Evolutionary conservation across 2,329 filamentous ascomycete genomes (phyloP).

Genomic region (Nemania sp.): DNA sequence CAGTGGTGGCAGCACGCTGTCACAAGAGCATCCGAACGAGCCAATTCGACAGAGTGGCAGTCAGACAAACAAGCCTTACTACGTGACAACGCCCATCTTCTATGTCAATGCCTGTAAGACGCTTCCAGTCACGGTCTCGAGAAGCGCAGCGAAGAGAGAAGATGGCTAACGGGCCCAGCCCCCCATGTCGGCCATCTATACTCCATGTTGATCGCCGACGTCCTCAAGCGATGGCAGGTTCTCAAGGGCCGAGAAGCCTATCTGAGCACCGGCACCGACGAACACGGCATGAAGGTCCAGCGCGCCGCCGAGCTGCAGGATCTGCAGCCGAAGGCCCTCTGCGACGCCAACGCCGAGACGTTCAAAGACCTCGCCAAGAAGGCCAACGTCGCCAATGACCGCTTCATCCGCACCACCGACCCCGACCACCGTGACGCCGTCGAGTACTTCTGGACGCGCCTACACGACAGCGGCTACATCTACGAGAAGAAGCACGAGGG

Average conservation of each 20-base stretch:
- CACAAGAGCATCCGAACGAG: neutral
- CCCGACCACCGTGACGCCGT: slow-evolving; percentile 80
- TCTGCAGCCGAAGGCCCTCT: slow-evolving; percentile 79
- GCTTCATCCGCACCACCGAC: slow-evolving; percentile 93
- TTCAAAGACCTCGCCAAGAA: slow-evolving; percentile 76
- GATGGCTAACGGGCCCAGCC: slow-evolving; percentile 54
- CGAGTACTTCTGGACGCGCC: slow-evolving; percentile 83
- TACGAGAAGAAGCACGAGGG: slow-evolving; percentile 87
- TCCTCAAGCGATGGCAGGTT: slow-evolving; percentile 88
- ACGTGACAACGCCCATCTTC: slow-evolving; percentile 96
- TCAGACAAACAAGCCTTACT: slow-evolving; percentile 73
- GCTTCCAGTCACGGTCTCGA: neutral
- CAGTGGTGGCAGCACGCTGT: neutral
- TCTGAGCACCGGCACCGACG: slow-evolving; percentile 90
- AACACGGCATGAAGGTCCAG: slow-evolving; percentile 98
- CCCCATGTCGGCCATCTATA: slow-evolving; percentile 96
- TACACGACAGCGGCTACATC: slow-evolving; percentile 76
- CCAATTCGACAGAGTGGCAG: too few species aligned
- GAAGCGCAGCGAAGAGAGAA: neutral
- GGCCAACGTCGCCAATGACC: slow-evolving; percentile 74
- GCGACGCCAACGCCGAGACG: slow-evolving; percentile 78
- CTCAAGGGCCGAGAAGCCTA: slow-evolving; percentile 73
- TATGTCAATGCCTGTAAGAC: slow-evolving; percentile 90
- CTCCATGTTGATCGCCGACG: slow-evolving; percentile 86
- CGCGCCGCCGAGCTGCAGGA: slow-evolving; percentile 75